Percentiles rank a stretch among this genome's conserved stretches.
Conservation (phyloP, 2,329 filamentous ascomycete genomes). For the Amylocarpus encephaloides region DNA sequence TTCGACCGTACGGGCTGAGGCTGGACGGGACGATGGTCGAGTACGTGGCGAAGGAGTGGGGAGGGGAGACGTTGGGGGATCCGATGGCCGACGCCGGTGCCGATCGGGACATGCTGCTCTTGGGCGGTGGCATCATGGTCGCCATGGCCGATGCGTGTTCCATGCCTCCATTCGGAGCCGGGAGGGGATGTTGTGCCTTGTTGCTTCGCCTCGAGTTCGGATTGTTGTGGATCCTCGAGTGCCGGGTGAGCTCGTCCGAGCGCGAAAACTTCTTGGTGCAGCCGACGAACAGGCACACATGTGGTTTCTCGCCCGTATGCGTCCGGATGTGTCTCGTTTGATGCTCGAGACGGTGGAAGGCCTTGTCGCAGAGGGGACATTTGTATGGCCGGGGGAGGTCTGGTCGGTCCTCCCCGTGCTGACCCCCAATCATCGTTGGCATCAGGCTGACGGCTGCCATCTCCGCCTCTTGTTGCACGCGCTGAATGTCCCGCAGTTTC, state of each 20-base stretch:
- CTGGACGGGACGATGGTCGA: slow-evolving; percentile 40
- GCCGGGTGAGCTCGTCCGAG: slow-evolving; percentile 91
- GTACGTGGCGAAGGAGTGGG: slow-evolving; percentile 78
- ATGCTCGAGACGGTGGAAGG: slow-evolving; percentile 95
- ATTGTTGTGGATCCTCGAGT: slow-evolving; percentile 98
- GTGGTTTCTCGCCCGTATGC: slow-evolving; percentile 96
- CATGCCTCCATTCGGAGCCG: slow-evolving; percentile 40
- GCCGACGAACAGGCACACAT: slow-evolving; percentile 89
- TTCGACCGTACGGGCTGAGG: slow-evolving; percentile 45
- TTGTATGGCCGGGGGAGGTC: slow-evolving; percentile 97
- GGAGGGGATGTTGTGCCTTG: slow-evolving; percentile 66
- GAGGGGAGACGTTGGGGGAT: slow-evolving; percentile 94
- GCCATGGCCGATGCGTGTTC: slow-evolving; percentile 45
- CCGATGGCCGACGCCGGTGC: slow-evolving; percentile 79
- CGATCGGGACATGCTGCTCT: slow-evolving; percentile 61
- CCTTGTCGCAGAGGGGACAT: slow-evolving; percentile 96
- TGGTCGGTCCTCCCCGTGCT: slow-evolving; percentile 33
- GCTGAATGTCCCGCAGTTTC: slow-evolving; percentile 27
- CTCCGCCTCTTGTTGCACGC: slow-evolving; percentile 34
- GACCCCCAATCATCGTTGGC: slow-evolving; percentile 30
- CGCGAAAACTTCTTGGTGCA: slow-evolving; percentile 97
- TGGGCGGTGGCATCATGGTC: slow-evolving; percentile 34
- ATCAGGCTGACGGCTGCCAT: slow-evolving; percentile 45
- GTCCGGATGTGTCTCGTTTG: slow-evolving; percentile 88
- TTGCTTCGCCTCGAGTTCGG: slow-evolving; percentile 92